Base-by-base conservation (phyloP, 106 monocot species). In the Allium fistulosum region DNA sequence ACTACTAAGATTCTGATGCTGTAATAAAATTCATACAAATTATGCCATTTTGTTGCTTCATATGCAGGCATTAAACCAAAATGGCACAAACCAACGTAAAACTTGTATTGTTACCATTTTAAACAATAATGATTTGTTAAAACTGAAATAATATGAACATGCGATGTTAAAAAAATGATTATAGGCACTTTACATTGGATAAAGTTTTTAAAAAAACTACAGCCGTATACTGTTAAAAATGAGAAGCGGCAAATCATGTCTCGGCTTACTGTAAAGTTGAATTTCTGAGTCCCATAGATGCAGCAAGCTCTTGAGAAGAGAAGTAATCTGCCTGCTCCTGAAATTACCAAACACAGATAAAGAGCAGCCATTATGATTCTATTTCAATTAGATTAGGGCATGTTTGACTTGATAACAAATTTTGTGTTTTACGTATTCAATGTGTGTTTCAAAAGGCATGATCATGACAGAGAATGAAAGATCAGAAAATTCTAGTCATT, bases 301-400 rank as follows among this genome's bases (percentile, higher is more conserved):
- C 74, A 57, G 88, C 83, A 27, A 82, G 71, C 80, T 89, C 89
- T 73, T 66, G 80, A 0, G 90, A 71, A 48, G 85, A 57, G 22
- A 90, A 77, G 48, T 71, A 62, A 15, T 81, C 84, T 11, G 79
- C 88, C 80, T 84, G 84, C 66, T 84, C 91, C 91, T 92, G 62
- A 49, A 57, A 45, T 53, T 26, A 67, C 65, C 4, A 62, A 57
- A 37, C 56, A 69, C 51, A 53, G 57, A 57, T 53, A 7, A 55
- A 68, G 7, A 27, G 6, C 17, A 66, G 48, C 48, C n/a, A 52
- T 52, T 17, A 12, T 27, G 17, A 65, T 26, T 22, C 22, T 22
- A 22, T 22, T 22, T 22, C 22, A 22, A 22, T 22, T 22, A 22
- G 22, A 22, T 5, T 37, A 4, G 37, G 37, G 5, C 37, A 37